phyloP scores from a whole-genome alignment of 1,139 yeast genomes.

The Lodderomyces margitis region DNA sequence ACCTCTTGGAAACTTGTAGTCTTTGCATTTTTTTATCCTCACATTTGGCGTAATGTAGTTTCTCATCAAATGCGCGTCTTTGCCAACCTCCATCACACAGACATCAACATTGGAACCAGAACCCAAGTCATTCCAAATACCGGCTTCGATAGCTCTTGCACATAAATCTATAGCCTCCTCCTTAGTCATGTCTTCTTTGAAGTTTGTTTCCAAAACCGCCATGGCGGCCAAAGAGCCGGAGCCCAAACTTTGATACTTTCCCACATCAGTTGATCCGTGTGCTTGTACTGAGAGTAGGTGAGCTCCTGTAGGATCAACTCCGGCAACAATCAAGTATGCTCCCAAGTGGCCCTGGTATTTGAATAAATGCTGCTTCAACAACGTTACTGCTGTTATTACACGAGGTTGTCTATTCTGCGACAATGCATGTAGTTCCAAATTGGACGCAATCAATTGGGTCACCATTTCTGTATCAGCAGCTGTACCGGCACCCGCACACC shows the following conservation, averaged over 20 bases:
- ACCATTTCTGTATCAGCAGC: constrained; percentile 99
- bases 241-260: constrained; percentile 88
- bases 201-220: constrained; percentile 90
- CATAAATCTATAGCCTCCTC: constrained; percentile 90
- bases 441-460: constrained; percentile 87
- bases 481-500: constrained; percentile 99
- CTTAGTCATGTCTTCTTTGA: constrained; percentile 73
- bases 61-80: constrained; percentile 80
- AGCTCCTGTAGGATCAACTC: constrained; percentile 95
- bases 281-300: constrained; percentile 93
- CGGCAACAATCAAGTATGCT: constrained; percentile 95
- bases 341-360: constrained; percentile 97
- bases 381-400: constrained; percentile 88
- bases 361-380: constrained; percentile 92
- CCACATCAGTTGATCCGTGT: constrained; percentile 96
- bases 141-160: constrained; percentile 92
- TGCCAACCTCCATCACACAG: constrained; percentile 92
- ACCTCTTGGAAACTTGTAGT: constrained; percentile 85
- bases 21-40: constrained; percentile 73
- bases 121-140: constrained; percentile 98
- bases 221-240: constrained; percentile 99
- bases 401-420: constrained; percentile 84
- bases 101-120: constrained; percentile 97
- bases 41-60: constrained; percentile 90
- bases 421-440: constrained; percentile 84